These are phyloP conservation scores for Poa pratensis DNA, from an alignment of 176 grass and related monocot species.

Conservation along the genomic window DNA sequence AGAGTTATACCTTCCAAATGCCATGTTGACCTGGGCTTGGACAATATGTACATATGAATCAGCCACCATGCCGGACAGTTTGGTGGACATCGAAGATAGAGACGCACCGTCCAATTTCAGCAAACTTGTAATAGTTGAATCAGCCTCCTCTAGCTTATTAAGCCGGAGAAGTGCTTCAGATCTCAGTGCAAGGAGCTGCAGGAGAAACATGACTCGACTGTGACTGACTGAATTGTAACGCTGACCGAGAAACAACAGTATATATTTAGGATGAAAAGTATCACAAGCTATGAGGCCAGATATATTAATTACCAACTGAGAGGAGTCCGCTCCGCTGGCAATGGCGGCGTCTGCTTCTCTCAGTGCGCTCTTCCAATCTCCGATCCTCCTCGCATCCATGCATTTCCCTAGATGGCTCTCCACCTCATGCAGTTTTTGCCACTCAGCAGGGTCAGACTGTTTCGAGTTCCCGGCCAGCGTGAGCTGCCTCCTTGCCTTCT, in stretches of 20 bases:
- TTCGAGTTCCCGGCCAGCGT: slow-evolving; percentile 35
- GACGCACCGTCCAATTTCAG: slow-evolving; percentile 43
- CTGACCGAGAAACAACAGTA: background rate
- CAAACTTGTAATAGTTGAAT: slow-evolving; percentile 50
- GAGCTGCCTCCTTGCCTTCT: slow-evolving; percentile 58
- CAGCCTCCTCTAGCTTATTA: slow-evolving; percentile 65
- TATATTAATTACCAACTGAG: slow-evolving; percentile 48
- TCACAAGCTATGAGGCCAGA: background rate
- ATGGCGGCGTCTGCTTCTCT: slow-evolving; percentile 66
- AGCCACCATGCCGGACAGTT: slow-evolving; percentile 58
- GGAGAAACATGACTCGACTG: background rate
- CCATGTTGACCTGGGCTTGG: slow-evolving; percentile 79
- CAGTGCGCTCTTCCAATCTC: slow-evolving; percentile 55
- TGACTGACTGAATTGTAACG: background rate
- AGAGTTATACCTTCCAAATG: slow-evolving; percentile 67
- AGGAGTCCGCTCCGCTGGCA: slow-evolving; percentile 61
- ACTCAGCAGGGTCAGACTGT: slow-evolving; percentile 44
- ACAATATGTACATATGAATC: slow-evolving; percentile 69
- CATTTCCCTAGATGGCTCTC: slow-evolving; percentile 61
- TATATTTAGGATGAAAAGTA: background rate
- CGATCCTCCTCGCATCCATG: slow-evolving; percentile 52
- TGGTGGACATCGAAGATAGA: slow-evolving; percentile 39
- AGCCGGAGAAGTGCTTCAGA: slow-evolving; percentile 79
- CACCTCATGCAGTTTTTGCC: slow-evolving; percentile 58
- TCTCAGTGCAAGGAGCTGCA: slow-evolving; percentile 73